A percentile compares a stretch with the other conserved stretches of the same genome.
These are phyloP conservation scores for Tulasnella calospora DNA, from an alignment of 768 basidiomycete species.

Conservation along the genomic window DNA sequence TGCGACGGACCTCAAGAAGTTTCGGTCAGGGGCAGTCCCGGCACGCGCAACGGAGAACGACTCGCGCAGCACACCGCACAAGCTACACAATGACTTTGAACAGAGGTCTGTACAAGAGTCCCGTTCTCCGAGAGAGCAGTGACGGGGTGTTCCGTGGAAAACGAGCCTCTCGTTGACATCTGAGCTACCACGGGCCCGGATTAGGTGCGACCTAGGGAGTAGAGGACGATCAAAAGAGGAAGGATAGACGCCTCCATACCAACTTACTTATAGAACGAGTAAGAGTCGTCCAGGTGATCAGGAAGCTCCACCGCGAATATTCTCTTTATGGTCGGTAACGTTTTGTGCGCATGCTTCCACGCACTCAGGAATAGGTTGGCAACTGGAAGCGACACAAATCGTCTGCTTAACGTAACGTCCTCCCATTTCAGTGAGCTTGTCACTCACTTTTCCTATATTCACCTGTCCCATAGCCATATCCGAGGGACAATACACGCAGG, in stretches of 20 bases:
- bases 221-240: neutral
- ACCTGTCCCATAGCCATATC: neutral
- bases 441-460: neutral
- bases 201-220: neutral
- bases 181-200: neutral
- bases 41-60: neutral
- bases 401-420: no score
- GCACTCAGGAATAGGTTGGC: neutral
- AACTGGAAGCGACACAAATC: neutral
- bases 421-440: no score
- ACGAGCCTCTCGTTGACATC: neutral
- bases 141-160: neutral
- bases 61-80: neutral
- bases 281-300: neutral
- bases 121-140: neutral
- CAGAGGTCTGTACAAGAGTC: neutral
- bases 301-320: neutral
- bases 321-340: neutral
- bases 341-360: neutral
- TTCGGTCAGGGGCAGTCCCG: neutral
- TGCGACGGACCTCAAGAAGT: neutral
- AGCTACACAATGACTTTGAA: neutral
- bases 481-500: neutral
- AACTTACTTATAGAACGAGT: neutral
- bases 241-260: neutral